phyloP scores from a whole-genome alignment of 805 yeast genomes.

The Torulaspora gathmanii region DNA sequence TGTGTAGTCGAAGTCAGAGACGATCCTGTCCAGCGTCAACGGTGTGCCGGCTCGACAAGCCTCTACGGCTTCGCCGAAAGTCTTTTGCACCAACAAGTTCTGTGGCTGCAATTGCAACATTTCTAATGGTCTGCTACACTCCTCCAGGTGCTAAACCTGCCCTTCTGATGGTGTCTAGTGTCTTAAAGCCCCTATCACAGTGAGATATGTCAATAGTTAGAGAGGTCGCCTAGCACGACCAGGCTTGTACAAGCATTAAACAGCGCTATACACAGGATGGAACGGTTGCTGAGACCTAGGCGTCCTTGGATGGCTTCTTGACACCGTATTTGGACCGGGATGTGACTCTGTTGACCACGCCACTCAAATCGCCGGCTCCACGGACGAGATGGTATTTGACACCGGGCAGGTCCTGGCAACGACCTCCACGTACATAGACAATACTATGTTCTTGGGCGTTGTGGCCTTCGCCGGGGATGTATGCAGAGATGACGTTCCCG shows the following conservation, averaged over 20 bases:
- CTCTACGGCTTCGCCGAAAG: slow-evolving; percentile 57
- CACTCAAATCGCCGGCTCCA: slow-evolving; percentile 89
- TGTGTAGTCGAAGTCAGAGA: slow-evolving; percentile 94
- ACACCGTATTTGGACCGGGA: slow-evolving; percentile 94
- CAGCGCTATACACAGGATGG: neutral
- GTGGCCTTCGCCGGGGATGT: slow-evolving; percentile 98
- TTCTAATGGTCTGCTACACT: neutral
- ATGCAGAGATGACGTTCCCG: slow-evolving; percentile 84
- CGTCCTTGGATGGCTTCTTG: slow-evolving; percentile 61
- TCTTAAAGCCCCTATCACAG: neutral
- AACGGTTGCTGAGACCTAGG: neutral
- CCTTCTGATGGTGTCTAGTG: neutral
- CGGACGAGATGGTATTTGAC: slow-evolving; percentile 90
- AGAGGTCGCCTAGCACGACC: neutral
- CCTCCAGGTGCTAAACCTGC: neutral
- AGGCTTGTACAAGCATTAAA: neutral
- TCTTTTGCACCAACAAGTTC: slow-evolving; percentile 75
- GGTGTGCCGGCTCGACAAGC: slow-evolving; percentile 29
- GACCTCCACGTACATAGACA: slow-evolving; percentile 95
- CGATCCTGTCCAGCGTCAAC: slow-evolving; percentile 66
- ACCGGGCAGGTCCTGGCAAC: slow-evolving; percentile 98
- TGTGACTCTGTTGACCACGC: slow-evolving; percentile 87
- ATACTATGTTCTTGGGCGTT: slow-evolving; percentile 97
- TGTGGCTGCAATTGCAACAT: slow-evolving; percentile 87
- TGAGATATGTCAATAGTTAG: neutral